These are phyloP conservation scores for Zygosaccharomyces pseudobailii DNA, from an alignment of 1,139 yeast species.

Conservation along the genomic window DNA sequence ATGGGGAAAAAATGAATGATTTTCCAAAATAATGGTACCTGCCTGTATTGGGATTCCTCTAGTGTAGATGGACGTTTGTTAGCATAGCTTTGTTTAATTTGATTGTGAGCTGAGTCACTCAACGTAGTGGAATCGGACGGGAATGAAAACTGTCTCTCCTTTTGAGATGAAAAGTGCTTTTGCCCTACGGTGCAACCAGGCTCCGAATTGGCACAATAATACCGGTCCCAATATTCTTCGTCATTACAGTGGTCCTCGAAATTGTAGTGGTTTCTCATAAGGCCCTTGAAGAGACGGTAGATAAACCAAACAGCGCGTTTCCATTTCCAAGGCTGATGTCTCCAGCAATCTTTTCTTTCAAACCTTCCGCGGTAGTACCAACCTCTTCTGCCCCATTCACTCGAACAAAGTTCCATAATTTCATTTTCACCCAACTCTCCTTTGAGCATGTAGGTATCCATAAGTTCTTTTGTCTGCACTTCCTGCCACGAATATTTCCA, in stretches of 20 bases:
- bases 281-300: constrained; percentile 19
- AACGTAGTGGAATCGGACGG: constrained; percentile 12
- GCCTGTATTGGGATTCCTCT: constrained; percentile 8
- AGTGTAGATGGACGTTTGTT: background rate
- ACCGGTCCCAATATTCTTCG: constrained; percentile 23
- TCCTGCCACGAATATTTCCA: constrained; percentile 45
- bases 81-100: constrained; percentile 2
- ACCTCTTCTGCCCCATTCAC: constrained; percentile 27
- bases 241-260: constrained; percentile 29
- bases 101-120: constrained; percentile 3
- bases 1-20: constrained; percentile 30
- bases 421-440: constrained; percentile 29
- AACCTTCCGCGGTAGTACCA: constrained; percentile 33
- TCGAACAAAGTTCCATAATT: constrained; percentile 23
- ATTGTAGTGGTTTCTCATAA: constrained; percentile 14
- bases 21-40: constrained; percentile 28
- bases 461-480: constrained; percentile 23
- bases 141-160: constrained; percentile 10
- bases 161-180: constrained; percentile 5
- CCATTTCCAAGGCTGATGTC: constrained; percentile 24
- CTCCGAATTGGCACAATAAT: constrained; percentile 11
- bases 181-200: background rate
- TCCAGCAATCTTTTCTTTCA: constrained; percentile 27
- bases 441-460: constrained; percentile 21
- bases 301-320: constrained; percentile 28